phyloP scores from a whole-genome alignment of 2,329 filamentous ascomycete genomes.

The Fusarium austroafricanum region DNA sequence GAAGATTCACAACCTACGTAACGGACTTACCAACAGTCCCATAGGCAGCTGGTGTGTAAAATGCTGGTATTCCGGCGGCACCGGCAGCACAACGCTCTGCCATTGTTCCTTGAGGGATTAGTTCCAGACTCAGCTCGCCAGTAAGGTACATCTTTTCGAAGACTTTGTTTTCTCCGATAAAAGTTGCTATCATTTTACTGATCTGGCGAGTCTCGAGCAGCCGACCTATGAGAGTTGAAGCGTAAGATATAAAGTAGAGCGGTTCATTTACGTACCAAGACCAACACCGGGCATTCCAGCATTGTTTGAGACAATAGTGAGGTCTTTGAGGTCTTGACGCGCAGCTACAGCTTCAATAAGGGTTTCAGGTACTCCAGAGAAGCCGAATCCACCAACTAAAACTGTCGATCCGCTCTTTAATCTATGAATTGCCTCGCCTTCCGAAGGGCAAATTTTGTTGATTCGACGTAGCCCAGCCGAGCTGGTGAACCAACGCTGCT shows the following conservation, averaged over 20 bases:
- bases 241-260: conserved; percentile 57
- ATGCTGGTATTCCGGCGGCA: conserved; percentile 88
- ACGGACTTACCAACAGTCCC: conserved; percentile 69
- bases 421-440: conserved; percentile 75
- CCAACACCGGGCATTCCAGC: conserved; percentile 85
- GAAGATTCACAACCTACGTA: no score
- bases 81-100: conserved; percentile 87
- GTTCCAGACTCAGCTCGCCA: conserved; percentile 85
- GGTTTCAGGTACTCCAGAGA: conserved; percentile 84
- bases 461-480: conserved; percentile 53
- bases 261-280: conserved; percentile 61
- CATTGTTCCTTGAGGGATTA: conserved; percentile 89
- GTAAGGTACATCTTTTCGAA: conserved; percentile 90
- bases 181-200: conserved; percentile 89
- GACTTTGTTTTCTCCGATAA: conserved; percentile 92
- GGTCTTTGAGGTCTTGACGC: conserved; percentile 74
- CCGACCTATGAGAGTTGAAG: conserved; percentile 52
- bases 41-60: conserved; percentile 88
- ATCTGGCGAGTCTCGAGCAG: conserved; percentile 68
- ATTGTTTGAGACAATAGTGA: conserved; percentile 93
- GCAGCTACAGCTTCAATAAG: conserved; percentile 69
- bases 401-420: conserved; percentile 79
- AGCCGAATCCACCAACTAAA: conserved; percentile 82
- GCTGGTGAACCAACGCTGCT: background rate
- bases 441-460: conserved; percentile 79